Evolutionary conservation across 768 basidiomycete species (phyloP), one percentile per base, ranked within the genome.

Genomic region (Tulasnella sp.): DNA sequence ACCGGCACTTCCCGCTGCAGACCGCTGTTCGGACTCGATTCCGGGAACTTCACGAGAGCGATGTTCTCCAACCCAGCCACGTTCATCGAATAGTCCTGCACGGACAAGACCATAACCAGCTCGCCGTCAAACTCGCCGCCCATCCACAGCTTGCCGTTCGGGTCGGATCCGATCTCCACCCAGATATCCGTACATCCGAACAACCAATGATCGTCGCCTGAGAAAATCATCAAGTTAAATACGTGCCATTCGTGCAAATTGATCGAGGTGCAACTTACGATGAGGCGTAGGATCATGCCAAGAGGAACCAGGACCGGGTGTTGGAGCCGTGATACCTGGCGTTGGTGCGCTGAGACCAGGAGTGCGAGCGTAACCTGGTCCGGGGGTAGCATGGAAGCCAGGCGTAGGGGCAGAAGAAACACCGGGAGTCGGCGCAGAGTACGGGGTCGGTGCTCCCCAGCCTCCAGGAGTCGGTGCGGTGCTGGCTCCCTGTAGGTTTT

Each of bases 131-230:
- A 78, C 7, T 78, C 77, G 35, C 80, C 80, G 26, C 79, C 72
- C 64, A 77, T 77, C 70, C 77, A 80, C 40, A 74, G 12, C 75
- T 76, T 72, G 47, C 79, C 79, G 0, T 83, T 82, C 7, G 81
- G 81, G 7, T 78, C 75, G 14, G 84, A 77, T n/a, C 77, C 73
- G 41, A 86, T 77, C 72, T 80, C 81, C 74, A 85, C 78, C n/a
- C 82, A 81, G 5, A 74, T 73, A 64, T 80, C 62, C 32, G 52
- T 34, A n/a, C 62, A 37, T 66, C 84, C 82, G 72, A 83, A 78
- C 0, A 86, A 74, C 84, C 84, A 86, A 39, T 82, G 76, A 39
- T 80, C 69, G 40, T 44, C 40, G 11, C 35, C 69, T 47, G n/a
- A 32, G n/a, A 35, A 44, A 34, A 73, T 16, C 26, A 37, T 32